Evolutionary conservation across 257 asterid genomes (phyloP).

Genomic region (Echites panduratus): DNA sequence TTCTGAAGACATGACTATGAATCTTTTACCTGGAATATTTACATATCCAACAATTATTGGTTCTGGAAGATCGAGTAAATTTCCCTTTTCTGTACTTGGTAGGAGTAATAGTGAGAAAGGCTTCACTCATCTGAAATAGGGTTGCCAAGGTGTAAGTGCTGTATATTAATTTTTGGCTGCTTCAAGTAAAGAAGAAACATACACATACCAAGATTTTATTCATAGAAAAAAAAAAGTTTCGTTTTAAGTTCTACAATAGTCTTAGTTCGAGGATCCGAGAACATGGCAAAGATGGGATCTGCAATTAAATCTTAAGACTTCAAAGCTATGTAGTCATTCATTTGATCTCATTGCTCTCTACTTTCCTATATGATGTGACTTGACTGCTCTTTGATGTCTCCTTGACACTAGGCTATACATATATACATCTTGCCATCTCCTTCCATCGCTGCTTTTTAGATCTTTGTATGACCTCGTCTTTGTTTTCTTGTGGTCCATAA

Average conservation of each 20-base stretch:
- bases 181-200: neutral
- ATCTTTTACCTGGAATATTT: neutral
- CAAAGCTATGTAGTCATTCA: neutral
- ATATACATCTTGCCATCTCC: neutral
- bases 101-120: neutral
- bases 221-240: neutral
- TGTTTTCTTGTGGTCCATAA: neutral
- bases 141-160: neutral
- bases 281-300: neutral
- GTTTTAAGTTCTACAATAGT: neutral
- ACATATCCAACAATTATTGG: neutral
- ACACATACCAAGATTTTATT: neutral
- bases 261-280: neutral
- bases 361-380: neutral
- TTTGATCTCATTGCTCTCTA: neutral
- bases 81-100: neutral
- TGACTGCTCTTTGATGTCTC: neutral
- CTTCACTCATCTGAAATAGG: neutral
- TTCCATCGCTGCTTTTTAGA: neutral
- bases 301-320: neutral
- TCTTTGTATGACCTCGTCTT: neutral
- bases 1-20: neutral
- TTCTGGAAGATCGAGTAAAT: neutral
- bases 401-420: neutral
- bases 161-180: neutral